Conservation (phyloP, 1,284 basidiomycete species). For the Sanguinoderma infundibulare region DNA sequence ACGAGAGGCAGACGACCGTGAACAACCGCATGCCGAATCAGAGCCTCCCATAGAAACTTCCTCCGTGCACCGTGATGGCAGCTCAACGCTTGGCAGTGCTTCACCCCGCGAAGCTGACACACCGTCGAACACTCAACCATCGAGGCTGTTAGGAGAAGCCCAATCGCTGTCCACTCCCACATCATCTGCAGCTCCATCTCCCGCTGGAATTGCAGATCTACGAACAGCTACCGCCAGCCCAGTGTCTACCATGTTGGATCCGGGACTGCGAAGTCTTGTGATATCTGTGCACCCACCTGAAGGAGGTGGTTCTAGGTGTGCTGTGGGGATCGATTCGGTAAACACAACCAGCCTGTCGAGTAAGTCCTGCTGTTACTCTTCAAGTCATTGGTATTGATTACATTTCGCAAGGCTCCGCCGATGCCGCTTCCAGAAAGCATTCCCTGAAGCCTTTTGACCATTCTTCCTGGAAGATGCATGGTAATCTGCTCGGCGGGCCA, state of each 20-base stretch:
- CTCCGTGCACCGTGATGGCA: background rate
- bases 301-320: background rate
- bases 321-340: background rate
- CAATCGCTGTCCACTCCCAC: background rate
- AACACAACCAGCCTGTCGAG: background rate
- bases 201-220: background rate
- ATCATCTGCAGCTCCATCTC: background rate
- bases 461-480: background rate
- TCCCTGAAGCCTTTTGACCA: background rate
- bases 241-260: conserved; percentile 12
- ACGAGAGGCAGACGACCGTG: background rate
- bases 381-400: background rate
- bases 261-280: conserved; percentile 11
- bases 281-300: conserved; percentile 1
- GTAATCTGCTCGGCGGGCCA: background rate
- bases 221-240: conserved; percentile 19
- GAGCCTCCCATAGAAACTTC: background rate
- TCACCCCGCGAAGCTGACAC: background rate
- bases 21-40: background rate
- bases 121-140: background rate
- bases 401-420: background rate
- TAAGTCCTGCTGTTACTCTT: background rate
- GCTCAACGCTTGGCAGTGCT: background rate
- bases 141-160: background rate
- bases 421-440: background rate